Evolutionary conservation across 106 monocot species (phyloP).

Genomic region (Amphibolis antarctica): DNA sequence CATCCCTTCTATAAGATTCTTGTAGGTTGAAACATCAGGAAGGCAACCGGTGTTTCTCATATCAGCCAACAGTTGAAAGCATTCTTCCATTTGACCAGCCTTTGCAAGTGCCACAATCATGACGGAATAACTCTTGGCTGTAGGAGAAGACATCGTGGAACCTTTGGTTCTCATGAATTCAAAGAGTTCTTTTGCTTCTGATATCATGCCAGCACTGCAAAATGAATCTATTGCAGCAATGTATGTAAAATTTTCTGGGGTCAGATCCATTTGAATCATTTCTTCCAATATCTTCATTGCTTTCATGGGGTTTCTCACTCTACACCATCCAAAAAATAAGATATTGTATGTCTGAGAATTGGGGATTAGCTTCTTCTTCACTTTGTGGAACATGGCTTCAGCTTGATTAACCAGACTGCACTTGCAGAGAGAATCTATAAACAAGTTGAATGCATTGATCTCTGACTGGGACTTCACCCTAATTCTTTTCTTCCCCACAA

Average conservation of each 20-base stretch:
- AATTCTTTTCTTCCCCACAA: conserved; percentile 63
- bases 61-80: conserved; percentile 64
- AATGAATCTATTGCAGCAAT: conserved; percentile 77
- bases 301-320: conserved; percentile 55
- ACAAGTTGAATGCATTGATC: conserved; percentile 67
- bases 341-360: conserved; percentile 72
- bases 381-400: conserved; percentile 38
- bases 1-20: conserved; percentile 92
- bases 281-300: conserved; percentile 87
- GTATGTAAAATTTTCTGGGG: conserved; percentile 85
- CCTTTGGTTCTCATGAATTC: conserved; percentile 93
- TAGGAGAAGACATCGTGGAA: conserved; percentile 75
- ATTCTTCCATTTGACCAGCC: conserved; percentile 51
- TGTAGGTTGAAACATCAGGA: conserved; percentile 89
- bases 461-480: conserved; percentile 54
- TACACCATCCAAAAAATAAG: conserved; percentile 95
- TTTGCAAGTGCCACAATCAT: conserved; percentile 84
- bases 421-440: conserved; percentile 81
- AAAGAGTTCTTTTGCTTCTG: conserved; percentile 72
- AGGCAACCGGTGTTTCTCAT: conserved; percentile 74
- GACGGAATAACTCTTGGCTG: conserved; percentile 69
- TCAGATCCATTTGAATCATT: conserved; percentile 58
- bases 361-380: conserved; percentile 57
- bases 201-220: conserved; percentile 62
- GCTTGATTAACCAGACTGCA: conserved; percentile 62